phyloP scores from a whole-genome alignment of 148 eudicot genomes.

The Vaccinium macrocarpon region DNA sequence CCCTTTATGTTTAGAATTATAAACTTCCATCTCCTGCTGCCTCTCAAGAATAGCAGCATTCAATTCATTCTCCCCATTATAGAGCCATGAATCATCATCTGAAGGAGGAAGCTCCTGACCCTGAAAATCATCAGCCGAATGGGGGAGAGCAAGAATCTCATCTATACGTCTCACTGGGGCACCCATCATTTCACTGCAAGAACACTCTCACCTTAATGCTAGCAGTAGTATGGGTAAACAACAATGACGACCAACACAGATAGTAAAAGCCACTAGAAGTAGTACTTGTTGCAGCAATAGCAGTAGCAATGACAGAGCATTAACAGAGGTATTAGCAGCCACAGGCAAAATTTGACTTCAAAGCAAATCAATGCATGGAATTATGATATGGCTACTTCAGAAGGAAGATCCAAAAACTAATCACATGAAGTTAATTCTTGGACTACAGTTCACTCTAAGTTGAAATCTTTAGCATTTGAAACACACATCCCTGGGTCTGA shows the following conservation, averaged over 20 bases:
- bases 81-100: slow-evolving; percentile 95
- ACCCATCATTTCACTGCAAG: slow-evolving; percentile 66
- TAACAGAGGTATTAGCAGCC: neutral
- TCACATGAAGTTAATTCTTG: neutral
- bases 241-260: neutral
- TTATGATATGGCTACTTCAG: neutral
- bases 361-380: neutral
- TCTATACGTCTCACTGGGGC: slow-evolving; percentile 77
- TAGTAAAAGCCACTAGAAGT: neutral
- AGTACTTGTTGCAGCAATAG: neutral
- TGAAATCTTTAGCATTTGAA: neutral
- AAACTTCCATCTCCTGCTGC: slow-evolving; percentile 78
- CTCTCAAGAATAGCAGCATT: slow-evolving; percentile 80
- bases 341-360: neutral
- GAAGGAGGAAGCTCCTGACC: slow-evolving; percentile 65
- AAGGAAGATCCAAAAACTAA: neutral
- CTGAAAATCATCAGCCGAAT: slow-evolving; percentile 57
- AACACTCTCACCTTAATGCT: slow-evolving; percentile 1
- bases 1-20: slow-evolving; percentile 50
- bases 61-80: slow-evolving; percentile 84
- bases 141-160: slow-evolving; percentile 73
- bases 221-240: neutral
- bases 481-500: too few species aligned
- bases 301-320: neutral
- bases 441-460: neutral